Evolutionary conservation across 2,329 filamentous ascomycete species (phyloP).

Genomic region (Zymoseptoria passerinii): DNA sequence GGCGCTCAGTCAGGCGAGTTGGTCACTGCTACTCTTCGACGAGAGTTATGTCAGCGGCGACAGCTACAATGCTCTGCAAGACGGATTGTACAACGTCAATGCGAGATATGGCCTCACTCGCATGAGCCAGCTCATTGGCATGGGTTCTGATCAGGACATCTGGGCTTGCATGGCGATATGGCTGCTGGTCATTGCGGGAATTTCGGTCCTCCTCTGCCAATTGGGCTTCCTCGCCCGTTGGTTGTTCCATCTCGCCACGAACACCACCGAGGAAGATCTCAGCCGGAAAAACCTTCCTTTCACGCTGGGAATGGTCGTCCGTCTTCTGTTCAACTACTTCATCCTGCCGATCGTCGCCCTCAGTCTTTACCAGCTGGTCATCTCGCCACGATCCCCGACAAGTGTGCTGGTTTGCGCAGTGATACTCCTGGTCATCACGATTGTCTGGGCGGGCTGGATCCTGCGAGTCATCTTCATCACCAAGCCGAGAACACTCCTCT

Average conservation of each 20-base stretch:
- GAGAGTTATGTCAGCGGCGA: slow-evolving; percentile 70
- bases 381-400: slow-evolving; percentile 57
- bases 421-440: slow-evolving; percentile 62
- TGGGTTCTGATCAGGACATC: slow-evolving; percentile 66
- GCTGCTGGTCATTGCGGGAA: slow-evolving; percentile 67
- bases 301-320: slow-evolving; percentile 49
- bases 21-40: slow-evolving; percentile 91
- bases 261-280: slow-evolving; percentile 74
- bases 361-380: slow-evolving; percentile 85
- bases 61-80: slow-evolving; percentile 57
- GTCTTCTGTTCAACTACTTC: slow-evolving; percentile 88
- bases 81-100: slow-evolving; percentile 80
- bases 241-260: slow-evolving; percentile 62
- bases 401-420: slow-evolving; percentile 68
- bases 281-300: slow-evolving; percentile 89
- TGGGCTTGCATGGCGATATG: slow-evolving; percentile 94
- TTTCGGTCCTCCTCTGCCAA: slow-evolving; percentile 62
- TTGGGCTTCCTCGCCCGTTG: slow-evolving; percentile 68
- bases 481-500: slow-evolving; percentile 75
- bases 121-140: slow-evolving; percentile 73
- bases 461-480: slow-evolving; percentile 72
- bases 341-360: slow-evolving; percentile 77
- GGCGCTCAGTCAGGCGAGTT: slow-evolving; percentile 74
- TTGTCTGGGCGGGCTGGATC: slow-evolving; percentile 69
- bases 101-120: slow-evolving; percentile 70